Percentiles rank a stretch among this genome's conserved stretches.
These are phyloP conservation scores for Viola pubescens DNA, from an alignment of 441 rosid genomes.

Conservation along the genomic window DNA sequence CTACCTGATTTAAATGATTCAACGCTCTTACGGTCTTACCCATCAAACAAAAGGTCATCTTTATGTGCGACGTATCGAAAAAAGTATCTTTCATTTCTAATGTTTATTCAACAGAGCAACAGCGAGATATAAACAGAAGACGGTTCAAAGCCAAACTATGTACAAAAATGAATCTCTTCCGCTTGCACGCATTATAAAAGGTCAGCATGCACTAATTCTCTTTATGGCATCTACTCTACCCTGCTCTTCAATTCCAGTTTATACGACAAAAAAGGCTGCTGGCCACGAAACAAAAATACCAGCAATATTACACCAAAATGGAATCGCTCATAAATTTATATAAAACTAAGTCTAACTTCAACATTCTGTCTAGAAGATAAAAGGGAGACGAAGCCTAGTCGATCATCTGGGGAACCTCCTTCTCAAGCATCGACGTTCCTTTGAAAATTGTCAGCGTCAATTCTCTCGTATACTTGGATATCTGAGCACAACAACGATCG, in stretches of 20 bases:
- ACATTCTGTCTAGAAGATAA: background rate
- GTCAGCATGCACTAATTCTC: conserved; percentile 27
- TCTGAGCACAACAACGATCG: conserved; percentile 30
- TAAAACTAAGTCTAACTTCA: background rate
- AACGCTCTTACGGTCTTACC: background rate
- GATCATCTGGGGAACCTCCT: conserved; percentile 38
- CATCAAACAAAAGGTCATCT: background rate
- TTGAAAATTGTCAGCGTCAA: conserved; percentile 73
- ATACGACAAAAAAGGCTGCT: conserved; percentile 9
- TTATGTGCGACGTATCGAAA: background rate
- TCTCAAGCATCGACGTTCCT: conserved; percentile 85
- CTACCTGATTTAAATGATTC: no score
- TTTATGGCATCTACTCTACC: background rate
- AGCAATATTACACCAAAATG: conserved; percentile 1
- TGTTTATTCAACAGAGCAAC: no score
- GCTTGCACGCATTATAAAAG: conserved; percentile 31
- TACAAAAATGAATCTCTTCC: conserved; percentile 1
- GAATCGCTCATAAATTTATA: background rate
- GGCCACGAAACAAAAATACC: conserved; percentile 11
- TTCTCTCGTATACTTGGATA: conserved; percentile 55
- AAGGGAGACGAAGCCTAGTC: background rate
- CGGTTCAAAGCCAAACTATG: no score
- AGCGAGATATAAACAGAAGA: no score
- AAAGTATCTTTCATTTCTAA: no score
- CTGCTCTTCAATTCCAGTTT: background rate